phyloP scores from a whole-genome alignment of 352 stramenopile species.

The Phytophthora uliginosa region DNA sequence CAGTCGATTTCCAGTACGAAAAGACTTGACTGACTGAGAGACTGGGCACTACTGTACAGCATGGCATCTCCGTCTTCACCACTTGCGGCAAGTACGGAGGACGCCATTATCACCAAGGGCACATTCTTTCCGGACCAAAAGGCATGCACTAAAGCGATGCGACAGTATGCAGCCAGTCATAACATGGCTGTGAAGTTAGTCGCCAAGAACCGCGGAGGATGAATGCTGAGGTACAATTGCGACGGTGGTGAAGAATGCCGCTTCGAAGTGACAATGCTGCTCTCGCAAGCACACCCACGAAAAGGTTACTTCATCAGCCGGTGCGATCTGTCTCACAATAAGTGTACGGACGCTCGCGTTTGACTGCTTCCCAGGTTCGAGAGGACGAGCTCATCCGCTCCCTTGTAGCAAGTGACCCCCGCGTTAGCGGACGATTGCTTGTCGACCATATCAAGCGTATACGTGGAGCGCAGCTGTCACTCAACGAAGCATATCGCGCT shows the following conservation, averaged over 20 bases:
- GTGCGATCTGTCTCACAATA: slow-evolving; percentile 7
- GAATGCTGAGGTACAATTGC: slow-evolving; percentile 13
- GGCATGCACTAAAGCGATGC: slow-evolving; percentile 16
- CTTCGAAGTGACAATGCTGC: slow-evolving; percentile 7
- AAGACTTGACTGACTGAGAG: too few species aligned
- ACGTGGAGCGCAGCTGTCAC: neutral
- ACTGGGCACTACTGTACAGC: too few species aligned
- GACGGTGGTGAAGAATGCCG: neutral
- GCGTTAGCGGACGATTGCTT: neutral
- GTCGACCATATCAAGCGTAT: slow-evolving; percentile 2
- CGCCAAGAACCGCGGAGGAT: neutral
- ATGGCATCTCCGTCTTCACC: too few species aligned
- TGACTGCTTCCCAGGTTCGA: slow-evolving; percentile 6
- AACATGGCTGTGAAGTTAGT: slow-evolving; percentile 12
- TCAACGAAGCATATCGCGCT: slow-evolving; percentile 13
- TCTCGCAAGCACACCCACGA: neutral
- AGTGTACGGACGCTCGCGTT: slow-evolving; percentile 5
- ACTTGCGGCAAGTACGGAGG: neutral
- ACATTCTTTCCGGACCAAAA: slow-evolving; percentile 17
- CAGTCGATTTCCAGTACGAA: too few species aligned
- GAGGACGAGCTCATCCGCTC: slow-evolving; percentile 1
- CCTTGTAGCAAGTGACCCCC: neutral
- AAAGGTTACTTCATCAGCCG: slow-evolving; percentile 9
- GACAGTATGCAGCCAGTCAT: slow-evolving; percentile 10
- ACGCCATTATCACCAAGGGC: slow-evolving; percentile 1